These are phyloP conservation scores for Leccinum pachyderme DNA, from an alignment of 1,284 basidiomycete species.

Conservation along the genomic window DNA sequence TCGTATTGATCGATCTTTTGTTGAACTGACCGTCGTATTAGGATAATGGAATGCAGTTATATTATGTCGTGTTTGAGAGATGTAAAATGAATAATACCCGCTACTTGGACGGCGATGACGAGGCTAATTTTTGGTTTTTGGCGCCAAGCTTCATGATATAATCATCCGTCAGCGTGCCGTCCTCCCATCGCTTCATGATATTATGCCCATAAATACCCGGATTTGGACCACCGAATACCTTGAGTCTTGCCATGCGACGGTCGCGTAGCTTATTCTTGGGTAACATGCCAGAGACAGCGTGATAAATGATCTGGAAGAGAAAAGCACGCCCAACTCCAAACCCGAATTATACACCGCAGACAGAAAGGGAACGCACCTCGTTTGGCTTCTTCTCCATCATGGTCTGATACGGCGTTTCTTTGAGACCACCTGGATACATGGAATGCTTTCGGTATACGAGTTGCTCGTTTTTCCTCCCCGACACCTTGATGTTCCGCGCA, in stretches of 20 bases:
- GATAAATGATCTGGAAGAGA: slow-evolving; percentile 79
- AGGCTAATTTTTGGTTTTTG: slow-evolving; percentile 19
- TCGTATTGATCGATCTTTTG: background rate
- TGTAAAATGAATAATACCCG: background rate
- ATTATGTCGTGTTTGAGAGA: slow-evolving; percentile 3
- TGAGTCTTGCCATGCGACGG: slow-evolving; percentile 77
- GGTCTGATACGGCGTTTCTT: slow-evolving; percentile 80
- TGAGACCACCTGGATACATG: slow-evolving; percentile 92
- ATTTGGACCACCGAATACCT: slow-evolving; percentile 78
- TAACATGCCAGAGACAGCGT: slow-evolving; percentile 94
- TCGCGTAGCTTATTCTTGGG: slow-evolving; percentile 94
- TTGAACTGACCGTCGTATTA: background rate
- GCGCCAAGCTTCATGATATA: slow-evolving; percentile 40
- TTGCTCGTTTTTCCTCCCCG: slow-evolving; percentile 88
- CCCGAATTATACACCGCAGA: background rate
- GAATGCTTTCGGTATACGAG: slow-evolving; percentile 88
- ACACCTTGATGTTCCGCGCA: slow-evolving; percentile 81
- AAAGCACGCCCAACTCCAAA: background rate
- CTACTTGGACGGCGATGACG: slow-evolving; percentile 14
- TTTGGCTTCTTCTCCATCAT: slow-evolving; percentile 88
- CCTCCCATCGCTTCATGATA: slow-evolving; percentile 73
- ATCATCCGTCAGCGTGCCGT: slow-evolving; percentile 59
- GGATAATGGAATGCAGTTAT: slow-evolving; percentile 9
- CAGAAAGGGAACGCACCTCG: slow-evolving; percentile 61
- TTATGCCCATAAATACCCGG: slow-evolving; percentile 70